phyloP scores from a whole-genome alignment of 345 rosid species.

The Toxicodendron radicans region DNA sequence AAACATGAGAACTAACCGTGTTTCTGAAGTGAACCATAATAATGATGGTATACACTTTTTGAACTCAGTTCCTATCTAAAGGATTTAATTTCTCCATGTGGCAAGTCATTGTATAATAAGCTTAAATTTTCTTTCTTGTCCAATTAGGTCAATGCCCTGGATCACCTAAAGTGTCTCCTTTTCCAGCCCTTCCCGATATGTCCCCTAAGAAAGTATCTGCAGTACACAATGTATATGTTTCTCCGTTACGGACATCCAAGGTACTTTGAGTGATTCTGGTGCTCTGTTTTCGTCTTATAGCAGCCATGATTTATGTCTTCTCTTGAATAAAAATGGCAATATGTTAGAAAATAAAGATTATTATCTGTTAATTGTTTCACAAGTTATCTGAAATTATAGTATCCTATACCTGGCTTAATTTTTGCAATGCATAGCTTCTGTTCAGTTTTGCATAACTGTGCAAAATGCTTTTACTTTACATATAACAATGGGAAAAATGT shows the following conservation, averaged over 20 bases:
- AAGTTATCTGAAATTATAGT: too few relatives aligned
- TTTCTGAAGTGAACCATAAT: conserved; percentile 52
- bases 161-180: conserved; percentile 79
- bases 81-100: background rate
- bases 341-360: background rate
- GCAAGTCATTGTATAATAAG: conserved; percentile 17
- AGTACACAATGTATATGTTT: conserved; percentile 83
- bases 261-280: conserved; percentile 33
- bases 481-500: too few relatives aligned
- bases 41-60: conserved; percentile 51
- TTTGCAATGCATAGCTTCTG: too few relatives aligned
- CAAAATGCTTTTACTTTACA: too few relatives aligned
- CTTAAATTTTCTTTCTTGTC: conserved; percentile 20
- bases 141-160: conserved; percentile 74
- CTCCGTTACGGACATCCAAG: conserved; percentile 95
- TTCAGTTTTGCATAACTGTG: too few relatives aligned
- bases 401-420: too few relatives aligned
- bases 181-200: conserved; percentile 94
- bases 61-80: background rate
- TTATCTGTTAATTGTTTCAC: too few relatives aligned
- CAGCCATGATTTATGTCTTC: background rate
- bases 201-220: conserved; percentile 95
- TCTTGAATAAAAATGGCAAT: background rate
- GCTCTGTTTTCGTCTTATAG: background rate
- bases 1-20: conserved; percentile 32